Conservation (phyloP, 192 early-diverging fungal genomes). For the Backusella mclennaniae region DNA sequence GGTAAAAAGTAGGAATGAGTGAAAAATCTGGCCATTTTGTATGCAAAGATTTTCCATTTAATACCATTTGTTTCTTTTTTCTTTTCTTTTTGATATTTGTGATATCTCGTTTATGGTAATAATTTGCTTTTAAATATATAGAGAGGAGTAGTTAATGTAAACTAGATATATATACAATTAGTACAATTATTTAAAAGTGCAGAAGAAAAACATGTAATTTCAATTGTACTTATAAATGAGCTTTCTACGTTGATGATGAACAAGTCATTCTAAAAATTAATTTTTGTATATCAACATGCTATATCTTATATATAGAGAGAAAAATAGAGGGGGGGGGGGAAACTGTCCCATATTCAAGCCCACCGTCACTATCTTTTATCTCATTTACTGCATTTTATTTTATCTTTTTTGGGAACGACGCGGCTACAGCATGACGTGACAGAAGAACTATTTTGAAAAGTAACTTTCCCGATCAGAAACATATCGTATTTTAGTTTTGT, state of each 20-base stretch:
- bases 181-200: not conserved
- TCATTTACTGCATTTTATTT: too few species aligned
- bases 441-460: not conserved
- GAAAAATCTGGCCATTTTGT: not conserved
- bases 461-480: not conserved
- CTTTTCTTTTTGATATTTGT: not conserved
- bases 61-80: not conserved
- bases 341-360: too few species aligned
- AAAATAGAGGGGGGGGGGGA: too few species aligned
- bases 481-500: not conserved
- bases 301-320: too few species aligned
- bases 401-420: too few species aligned
- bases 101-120: not conserved
- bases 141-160: not conserved
- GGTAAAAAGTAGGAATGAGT: not conserved
- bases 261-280: not conserved
- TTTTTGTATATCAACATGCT: not conserved
- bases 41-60: not conserved
- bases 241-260: too few species aligned
- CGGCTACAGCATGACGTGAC: too few species aligned
- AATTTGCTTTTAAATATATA: not conserved
- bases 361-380: too few species aligned
- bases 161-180: not conserved
- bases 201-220: not conserved
- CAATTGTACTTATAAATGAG: not conserved